phyloP scores from a whole-genome alignment of 306 rosid species.

The Ziziphus jujuba region DNA sequence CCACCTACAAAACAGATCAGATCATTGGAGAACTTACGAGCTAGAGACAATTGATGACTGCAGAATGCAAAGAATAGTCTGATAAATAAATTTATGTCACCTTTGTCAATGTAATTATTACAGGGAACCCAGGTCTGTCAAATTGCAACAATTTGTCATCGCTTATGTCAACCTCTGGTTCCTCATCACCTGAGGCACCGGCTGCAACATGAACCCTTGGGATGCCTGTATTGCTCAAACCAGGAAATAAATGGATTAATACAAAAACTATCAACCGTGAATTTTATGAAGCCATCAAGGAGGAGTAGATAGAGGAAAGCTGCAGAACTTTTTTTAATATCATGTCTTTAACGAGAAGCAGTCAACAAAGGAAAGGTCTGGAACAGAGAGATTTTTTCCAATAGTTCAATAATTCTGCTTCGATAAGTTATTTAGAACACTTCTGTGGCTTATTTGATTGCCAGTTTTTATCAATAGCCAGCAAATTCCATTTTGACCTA shows the following conservation, averaged over 20 bases:
- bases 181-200: constrained; percentile 52
- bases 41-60: background rate
- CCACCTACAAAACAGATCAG: constrained; percentile 50
- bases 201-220: constrained; percentile 73
- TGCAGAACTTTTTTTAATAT: background rate
- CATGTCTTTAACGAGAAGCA: background rate
- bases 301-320: background rate
- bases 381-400: background rate
- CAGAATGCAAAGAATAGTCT: background rate
- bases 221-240: constrained; percentile 81
- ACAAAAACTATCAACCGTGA: background rate
- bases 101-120: constrained; percentile 80
- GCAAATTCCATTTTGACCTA: background rate
- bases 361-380: background rate
- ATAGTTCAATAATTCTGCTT: background rate
- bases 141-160: constrained; percentile 90
- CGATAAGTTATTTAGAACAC: background rate
- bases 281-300: background rate
- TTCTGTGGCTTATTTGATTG: background rate
- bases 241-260: constrained; percentile 25
- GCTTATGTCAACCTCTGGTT: constrained; percentile 74
- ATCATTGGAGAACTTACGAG: constrained; percentile 6
- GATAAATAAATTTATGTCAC: constrained; percentile 31
- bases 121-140: constrained; percentile 81
- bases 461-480: background rate